phyloP scores from a whole-genome alignment of 805 yeast genomes.

The Metschnikowia baotianmanensis region DNA sequence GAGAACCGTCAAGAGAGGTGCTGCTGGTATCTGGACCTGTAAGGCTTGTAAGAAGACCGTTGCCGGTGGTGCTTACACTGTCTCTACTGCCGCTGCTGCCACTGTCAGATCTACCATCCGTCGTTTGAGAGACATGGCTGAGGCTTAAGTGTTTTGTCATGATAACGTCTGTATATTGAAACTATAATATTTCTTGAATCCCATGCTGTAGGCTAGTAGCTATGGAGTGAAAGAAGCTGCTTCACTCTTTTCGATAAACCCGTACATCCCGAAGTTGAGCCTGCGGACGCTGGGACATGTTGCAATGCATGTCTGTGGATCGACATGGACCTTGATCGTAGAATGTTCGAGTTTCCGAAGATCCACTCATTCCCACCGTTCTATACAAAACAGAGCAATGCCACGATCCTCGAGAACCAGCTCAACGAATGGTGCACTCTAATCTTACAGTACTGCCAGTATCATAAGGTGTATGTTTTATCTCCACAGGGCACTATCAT shows the following conservation, averaged over 20 bases:
- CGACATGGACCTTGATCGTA: neutral
- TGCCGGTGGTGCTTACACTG: constrained; percentile 99
- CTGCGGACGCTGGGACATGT: neutral
- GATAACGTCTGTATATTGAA: constrained; percentile 17
- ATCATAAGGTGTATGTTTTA: constrained; percentile 39
- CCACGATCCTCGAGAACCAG: constrained; percentile 74
- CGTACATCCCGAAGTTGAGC: neutral
- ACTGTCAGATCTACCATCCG: constrained; percentile 99
- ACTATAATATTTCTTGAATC: constrained; percentile 10
- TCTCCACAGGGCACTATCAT: constrained; percentile 30
- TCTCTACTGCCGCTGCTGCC: constrained; percentile 99
- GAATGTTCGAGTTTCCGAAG: constrained; percentile 37
- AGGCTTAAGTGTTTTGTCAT: constrained; percentile 66
- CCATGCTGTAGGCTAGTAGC: neutral
- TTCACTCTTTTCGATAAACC: neutral
- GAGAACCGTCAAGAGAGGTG: constrained; percentile 95
- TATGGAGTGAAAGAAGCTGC: neutral
- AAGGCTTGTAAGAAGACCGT: constrained; percentile 91
- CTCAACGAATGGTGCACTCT: constrained; percentile 73
- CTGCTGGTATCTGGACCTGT: constrained; percentile 99
- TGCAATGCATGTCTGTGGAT: no score
- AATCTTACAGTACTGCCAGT: constrained; percentile 58
- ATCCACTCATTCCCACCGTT: constrained; percentile 77
- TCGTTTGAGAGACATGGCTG: constrained; percentile 99
- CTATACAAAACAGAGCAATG: constrained; percentile 85